Percentiles rank a stretch among this genome's conserved stretches.
phyloP scores from a whole-genome alignment of 2,329 filamentous ascomycete species.

The Plenodomus lindquistii region DNA sequence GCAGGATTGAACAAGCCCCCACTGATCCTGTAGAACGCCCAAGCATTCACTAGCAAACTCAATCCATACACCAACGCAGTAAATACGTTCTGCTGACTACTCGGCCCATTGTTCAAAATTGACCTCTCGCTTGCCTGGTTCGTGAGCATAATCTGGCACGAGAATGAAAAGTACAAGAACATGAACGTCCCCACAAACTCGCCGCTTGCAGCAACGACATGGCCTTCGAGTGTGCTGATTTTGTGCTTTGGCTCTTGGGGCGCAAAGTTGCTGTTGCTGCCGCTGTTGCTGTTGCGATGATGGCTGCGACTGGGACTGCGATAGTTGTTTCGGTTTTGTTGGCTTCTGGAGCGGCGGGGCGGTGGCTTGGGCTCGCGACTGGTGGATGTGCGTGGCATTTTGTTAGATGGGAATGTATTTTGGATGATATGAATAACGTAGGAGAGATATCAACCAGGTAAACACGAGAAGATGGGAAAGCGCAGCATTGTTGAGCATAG shows the following conservation, averaged over 20 bases:
- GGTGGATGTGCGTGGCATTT: slow-evolving; percentile 9
- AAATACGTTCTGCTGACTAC: slow-evolving; percentile 28
- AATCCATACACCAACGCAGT: slow-evolving; percentile 37
- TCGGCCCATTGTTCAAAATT: slow-evolving; percentile 15
- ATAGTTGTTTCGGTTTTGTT: background rate
- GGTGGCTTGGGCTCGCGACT: slow-evolving; percentile 11
- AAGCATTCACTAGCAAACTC: slow-evolving; percentile 35
- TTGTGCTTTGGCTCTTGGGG: slow-evolving; percentile 5
- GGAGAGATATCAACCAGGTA: too few species aligned
- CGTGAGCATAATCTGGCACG: slow-evolving; percentile 30
- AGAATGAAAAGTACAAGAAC: slow-evolving; percentile 38
- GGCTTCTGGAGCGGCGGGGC: slow-evolving; percentile 6
- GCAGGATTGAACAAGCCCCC: slow-evolving; percentile 23
- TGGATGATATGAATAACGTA: too few species aligned
- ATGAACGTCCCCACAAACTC: slow-evolving; percentile 40
- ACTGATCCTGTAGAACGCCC: slow-evolving; percentile 39
- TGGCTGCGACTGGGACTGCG: too few species aligned
- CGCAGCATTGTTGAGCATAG: too few species aligned
- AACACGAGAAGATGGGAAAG: too few species aligned
- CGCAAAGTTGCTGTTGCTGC: slow-evolving; percentile 2
- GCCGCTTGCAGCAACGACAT: slow-evolving; percentile 30
- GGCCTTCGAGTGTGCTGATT: slow-evolving; percentile 16
- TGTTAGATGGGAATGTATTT: background rate
- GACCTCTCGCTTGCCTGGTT: slow-evolving; percentile 20
- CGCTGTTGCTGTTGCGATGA: slow-evolving; percentile 1